Conservation (phyloP, 2,329 filamentous ascomycete species). For the Fusarium newnesense region DNA sequence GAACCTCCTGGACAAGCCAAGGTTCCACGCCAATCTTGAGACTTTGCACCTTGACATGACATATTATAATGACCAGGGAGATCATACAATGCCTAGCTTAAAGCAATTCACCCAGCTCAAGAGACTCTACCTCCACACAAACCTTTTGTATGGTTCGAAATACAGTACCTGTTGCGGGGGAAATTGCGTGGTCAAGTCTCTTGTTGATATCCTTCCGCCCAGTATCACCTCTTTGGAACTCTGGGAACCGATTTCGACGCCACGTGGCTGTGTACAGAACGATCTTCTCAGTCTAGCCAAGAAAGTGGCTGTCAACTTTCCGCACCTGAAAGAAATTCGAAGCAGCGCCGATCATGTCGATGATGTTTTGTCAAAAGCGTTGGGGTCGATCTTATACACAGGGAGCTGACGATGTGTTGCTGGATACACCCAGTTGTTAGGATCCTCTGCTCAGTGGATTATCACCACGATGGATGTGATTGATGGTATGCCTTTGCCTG, state of each 20-base stretch:
- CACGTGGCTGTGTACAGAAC: fast-evolving
- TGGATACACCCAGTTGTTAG: neutral
- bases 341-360: neutral
- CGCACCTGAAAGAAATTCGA: neutral
- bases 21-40: neutral
- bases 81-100: neutral
- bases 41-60: neutral
- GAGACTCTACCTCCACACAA: neutral
- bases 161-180: fast-evolving
- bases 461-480: neutral
- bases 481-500: neutral
- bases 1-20: neutral
- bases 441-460: fast-evolving
- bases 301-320: neutral
- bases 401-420: neutral
- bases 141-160: neutral
- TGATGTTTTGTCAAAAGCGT: neutral
- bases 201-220: neutral
- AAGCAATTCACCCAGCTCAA: neutral
- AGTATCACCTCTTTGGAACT: neutral
- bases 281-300: neutral
- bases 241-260: fast-evolving
- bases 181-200: neutral
- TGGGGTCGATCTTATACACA: neutral
- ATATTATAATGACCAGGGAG: fast-evolving